Evolutionary conservation across 2,329 filamentous ascomycete genomes (phyloP).

Genomic region (Dothistroma septosporum): DNA sequence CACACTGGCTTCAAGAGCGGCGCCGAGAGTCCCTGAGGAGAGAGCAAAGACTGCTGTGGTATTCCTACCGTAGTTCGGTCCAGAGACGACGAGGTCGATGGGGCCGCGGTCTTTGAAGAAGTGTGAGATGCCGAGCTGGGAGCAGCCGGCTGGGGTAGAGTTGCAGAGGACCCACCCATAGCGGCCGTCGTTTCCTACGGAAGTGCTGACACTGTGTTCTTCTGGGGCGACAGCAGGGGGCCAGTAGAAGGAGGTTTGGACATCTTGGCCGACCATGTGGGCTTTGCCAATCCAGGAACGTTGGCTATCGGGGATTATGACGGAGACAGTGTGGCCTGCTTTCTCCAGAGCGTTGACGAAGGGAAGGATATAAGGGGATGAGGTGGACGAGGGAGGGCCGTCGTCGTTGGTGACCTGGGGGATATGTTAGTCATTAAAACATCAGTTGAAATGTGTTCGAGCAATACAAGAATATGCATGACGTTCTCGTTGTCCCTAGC

Average conservation of each 20-base stretch:
- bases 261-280: constrained; percentile 78
- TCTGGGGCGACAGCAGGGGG: constrained; percentile 38
- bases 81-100: constrained; percentile 45
- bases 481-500: not conserved
- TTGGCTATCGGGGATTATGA: constrained; percentile 85
- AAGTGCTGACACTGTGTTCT: constrained; percentile 26
- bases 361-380: constrained; percentile 49
- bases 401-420: constrained; percentile 49
- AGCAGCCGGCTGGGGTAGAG: constrained; percentile 48
- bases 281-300: constrained; percentile 98
- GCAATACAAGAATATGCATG: constrained; percentile 10
- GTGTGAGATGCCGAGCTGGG: constrained; percentile 47
- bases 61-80: constrained; percentile 50
- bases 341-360: constrained; percentile 46
- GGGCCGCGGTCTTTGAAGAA: constrained; percentile 45
- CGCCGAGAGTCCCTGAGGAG: constrained; percentile 48
- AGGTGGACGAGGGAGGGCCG: constrained; percentile 48
- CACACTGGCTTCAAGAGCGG: constrained; percentile 48
- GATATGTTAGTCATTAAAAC: not conserved
- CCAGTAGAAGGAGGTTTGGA: constrained; percentile 63
- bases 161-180: constrained; percentile 49
- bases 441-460: not conserved
- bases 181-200: constrained; percentile 35
- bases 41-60: constrained; percentile 49
- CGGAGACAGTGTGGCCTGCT: constrained; percentile 81